Evolutionary conservation across 257 asterid species (phyloP).

Genomic region (Pogostemon cablin): DNA sequence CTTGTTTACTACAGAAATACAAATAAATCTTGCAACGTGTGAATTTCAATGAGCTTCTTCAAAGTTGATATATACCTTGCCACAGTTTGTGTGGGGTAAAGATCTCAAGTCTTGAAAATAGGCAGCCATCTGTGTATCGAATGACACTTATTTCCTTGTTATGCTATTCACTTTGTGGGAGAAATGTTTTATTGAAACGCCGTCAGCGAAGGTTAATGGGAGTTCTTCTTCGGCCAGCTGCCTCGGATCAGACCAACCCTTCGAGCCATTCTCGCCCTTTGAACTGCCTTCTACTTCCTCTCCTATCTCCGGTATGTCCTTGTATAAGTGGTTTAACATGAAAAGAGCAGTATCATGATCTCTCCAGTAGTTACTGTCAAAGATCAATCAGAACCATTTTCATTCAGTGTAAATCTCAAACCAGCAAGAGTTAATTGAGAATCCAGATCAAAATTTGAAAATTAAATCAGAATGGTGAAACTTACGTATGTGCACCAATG

Average conservation of each 20-base stretch:
- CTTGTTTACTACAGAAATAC: not conserved
- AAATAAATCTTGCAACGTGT: not conserved
- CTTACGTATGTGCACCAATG: constrained; percentile 93
- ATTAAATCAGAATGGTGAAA: constrained; percentile 11
- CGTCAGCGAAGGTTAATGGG: constrained; percentile 85
- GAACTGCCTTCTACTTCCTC: constrained; percentile 48
- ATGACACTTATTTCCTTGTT: constrained; percentile 28
- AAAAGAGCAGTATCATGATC: constrained; percentile 91
- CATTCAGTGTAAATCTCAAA: no score
- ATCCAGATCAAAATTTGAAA: not conserved
- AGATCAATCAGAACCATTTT: not conserved
- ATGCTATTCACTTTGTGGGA: constrained; percentile 54
- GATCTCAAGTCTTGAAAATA: not conserved
- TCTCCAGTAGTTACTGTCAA: constrained; percentile 91
- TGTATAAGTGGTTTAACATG: constrained; percentile 82
- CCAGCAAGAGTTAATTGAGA: not conserved
- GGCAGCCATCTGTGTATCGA: not conserved
- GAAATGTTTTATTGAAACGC: constrained; percentile 53
- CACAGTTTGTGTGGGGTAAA: not conserved
- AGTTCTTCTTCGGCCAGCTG: constrained; percentile 68
- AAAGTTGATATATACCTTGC: not conserved
- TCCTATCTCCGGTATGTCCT: constrained; percentile 61
- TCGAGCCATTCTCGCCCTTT: constrained; percentile 38
- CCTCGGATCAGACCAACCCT: constrained; percentile 59
- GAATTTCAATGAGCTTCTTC: not conserved